phyloP scores from a whole-genome alignment of 805 yeast species.

The Hemisphaericaspora nanyangensis region DNA sequence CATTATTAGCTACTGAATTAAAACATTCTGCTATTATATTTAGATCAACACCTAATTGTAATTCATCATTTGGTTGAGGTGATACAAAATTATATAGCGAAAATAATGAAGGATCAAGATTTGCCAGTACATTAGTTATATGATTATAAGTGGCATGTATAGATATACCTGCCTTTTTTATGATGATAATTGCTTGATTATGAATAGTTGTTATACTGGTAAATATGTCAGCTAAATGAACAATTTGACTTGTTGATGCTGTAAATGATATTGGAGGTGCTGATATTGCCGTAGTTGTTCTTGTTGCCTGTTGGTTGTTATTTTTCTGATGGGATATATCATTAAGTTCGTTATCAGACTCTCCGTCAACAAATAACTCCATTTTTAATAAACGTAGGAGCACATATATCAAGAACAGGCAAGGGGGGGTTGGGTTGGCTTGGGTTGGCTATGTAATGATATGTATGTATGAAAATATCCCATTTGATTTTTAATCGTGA shows the following conservation, averaged over 20 bases:
- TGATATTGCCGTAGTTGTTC: no score
- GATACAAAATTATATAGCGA: constrained; percentile 20
- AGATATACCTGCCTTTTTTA: constrained; percentile 28
- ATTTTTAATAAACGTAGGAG: no score
- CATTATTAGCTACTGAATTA: constrained; percentile 23
- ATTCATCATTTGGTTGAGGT: constrained; percentile 3
- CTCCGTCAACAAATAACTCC: no score
- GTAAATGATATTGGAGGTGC: constrained; percentile 22
- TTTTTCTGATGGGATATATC: no score
- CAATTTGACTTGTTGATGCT: constrained; percentile 35
- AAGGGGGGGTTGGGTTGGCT: no score
- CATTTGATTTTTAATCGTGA: no score
- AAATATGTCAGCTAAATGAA: constrained; percentile 36
- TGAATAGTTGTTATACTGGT: constrained; percentile 27
- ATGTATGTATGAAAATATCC: no score
- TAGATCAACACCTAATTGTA: constrained; percentile 35
- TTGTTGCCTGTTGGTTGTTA: no score
- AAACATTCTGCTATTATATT: constrained; percentile 33
- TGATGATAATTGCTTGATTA: constrained; percentile 31
- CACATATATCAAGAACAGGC: no score
- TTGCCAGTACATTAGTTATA: constrained; percentile 29
- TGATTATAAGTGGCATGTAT: constrained; percentile 36
- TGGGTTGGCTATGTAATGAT: no score
- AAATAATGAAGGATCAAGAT: constrained; percentile 36
- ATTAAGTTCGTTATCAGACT: no score